Evolutionary conservation across 1,284 basidiomycete species (phyloP).

Genomic region (Vanrija humicola): DNA sequence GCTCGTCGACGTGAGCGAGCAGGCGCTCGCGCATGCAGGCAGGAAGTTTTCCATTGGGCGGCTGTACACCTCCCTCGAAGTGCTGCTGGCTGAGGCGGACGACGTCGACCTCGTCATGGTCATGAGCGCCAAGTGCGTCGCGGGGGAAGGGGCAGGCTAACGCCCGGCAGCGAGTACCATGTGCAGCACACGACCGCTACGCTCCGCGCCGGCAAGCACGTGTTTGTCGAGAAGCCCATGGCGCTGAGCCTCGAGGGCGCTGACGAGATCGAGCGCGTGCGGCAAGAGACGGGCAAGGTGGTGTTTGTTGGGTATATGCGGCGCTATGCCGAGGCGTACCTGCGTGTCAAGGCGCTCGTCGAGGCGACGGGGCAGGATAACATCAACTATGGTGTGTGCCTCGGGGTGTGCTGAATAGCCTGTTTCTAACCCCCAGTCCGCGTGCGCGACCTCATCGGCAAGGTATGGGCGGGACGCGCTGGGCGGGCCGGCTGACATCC

Average conservation of each 20-base stretch:
- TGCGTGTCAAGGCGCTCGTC: conserved; percentile 39
- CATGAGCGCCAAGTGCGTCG: conserved; percentile 23
- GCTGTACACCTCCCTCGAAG: conserved; percentile 14
- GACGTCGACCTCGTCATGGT: conserved; percentile 43
- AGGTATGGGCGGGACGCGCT: conserved; percentile 22
- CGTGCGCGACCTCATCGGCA: conserved; percentile 51
- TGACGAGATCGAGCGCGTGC: conserved; percentile 22
- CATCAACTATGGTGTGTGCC: conserved; percentile 11
- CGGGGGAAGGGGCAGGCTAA: not conserved
- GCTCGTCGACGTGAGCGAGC: conserved; percentile 40
- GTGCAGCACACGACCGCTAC: conserved; percentile 17
- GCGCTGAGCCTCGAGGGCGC: conserved; percentile 26
- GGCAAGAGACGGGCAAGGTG: conserved; percentile 16
- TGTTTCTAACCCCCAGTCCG: conserved; percentile 13
- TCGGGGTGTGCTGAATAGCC: not conserved
- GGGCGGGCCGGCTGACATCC: not conserved
- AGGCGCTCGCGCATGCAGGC: conserved; percentile 30
- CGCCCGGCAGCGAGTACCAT: conserved; percentile 15
- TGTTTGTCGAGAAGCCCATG: conserved; percentile 45
- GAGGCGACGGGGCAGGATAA: not conserved
- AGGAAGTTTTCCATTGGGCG: conserved; percentile 34
- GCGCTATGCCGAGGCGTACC: conserved; percentile 47
- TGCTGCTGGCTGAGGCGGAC: conserved; percentile 22
- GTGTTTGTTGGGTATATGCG: conserved; percentile 49
- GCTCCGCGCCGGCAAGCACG: conserved; percentile 24